Conservation (phyloP, 2,329 filamentous ascomycete species). For the Neofusicoccum ribis region DNA sequence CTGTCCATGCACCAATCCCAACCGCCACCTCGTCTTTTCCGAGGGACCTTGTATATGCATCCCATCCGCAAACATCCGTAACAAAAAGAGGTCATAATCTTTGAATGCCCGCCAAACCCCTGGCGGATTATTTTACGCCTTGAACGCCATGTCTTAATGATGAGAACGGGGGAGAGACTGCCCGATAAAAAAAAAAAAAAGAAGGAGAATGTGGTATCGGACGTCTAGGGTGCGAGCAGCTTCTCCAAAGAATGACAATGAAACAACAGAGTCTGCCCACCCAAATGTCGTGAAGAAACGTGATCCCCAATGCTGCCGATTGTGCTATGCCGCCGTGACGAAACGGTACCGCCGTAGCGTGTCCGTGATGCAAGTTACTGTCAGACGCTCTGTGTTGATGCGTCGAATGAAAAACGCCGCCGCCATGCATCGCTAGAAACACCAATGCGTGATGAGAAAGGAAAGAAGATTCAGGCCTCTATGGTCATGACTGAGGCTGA, state of each 20-base stretch:
- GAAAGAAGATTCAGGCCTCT: constrained; percentile 1
- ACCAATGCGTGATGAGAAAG: constrained; percentile 14
- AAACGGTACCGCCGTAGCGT: constrained; percentile 9
- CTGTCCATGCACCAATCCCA: constrained; percentile 4
- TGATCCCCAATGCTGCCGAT: constrained; percentile 16
- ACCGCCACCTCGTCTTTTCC: background rate
- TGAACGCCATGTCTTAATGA: constrained; percentile 9
- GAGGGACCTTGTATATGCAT: constrained; percentile 5
- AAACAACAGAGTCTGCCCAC: constrained; percentile 11
- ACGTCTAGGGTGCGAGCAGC: background rate
- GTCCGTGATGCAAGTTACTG: constrained; percentile 10
- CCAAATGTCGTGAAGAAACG: constrained; percentile 13
- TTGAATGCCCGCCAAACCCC: constrained; percentile 2
- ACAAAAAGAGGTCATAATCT: constrained; percentile 13
- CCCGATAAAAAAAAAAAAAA: background rate
- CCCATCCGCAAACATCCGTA: background rate
- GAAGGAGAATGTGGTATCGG: background rate
- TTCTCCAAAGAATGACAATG: constrained; percentile 15
- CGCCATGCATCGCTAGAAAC: constrained; percentile 18
- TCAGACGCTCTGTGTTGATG: constrained; percentile 1
- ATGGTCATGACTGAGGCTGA: background rate
- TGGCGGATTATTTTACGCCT: background rate
- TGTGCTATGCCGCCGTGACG: constrained; percentile 16
- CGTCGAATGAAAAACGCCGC: constrained; percentile 11
- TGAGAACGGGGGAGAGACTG: background rate